A percentile compares a stretch with the other conserved stretches of the same genome.
phyloP scores from a whole-genome alignment of 345 rosid species.

The Pseudoturritis turrita region DNA sequence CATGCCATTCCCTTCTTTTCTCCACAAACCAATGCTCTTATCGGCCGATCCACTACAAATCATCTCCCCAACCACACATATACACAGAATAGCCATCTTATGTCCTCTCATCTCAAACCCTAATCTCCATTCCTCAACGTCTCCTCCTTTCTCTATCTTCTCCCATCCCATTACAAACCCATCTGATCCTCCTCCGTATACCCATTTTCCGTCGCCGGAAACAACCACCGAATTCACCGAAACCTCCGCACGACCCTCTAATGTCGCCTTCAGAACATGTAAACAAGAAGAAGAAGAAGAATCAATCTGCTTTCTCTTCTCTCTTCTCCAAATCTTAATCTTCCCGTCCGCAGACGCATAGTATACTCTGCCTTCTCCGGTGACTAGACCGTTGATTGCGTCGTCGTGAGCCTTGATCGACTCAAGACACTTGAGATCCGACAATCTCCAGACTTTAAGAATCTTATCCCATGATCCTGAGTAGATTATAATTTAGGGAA shows the following conservation, averaged over 20 bases:
- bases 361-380: conserved; percentile 61
- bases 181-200: no score
- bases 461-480: conserved; percentile 96
- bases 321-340: conserved; percentile 77
- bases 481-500: no score
- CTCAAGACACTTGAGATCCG: no score
- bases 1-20: conserved; percentile 43
- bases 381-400: conserved; percentile 59
- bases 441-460: conserved; percentile 81
- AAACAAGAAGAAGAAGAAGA: conserved; percentile 28
- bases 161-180: no score
- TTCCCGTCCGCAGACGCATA: conserved; percentile 92
- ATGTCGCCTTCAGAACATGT: conserved; percentile 69
- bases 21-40: conserved; percentile 85
- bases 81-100: conserved; percentile 64
- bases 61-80: conserved; percentile 57
- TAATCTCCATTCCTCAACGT: conserved; percentile 46
- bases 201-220: no score
- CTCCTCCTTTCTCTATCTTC: conserved; percentile 28
- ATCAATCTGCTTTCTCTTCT: conserved; percentile 31
- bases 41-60: conserved; percentile 88
- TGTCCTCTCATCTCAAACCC: conserved; percentile 68
- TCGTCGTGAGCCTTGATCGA: conserved; percentile 92
- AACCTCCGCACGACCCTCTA: conserved; percentile 75
- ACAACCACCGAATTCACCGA: no score